Evolutionary conservation across 257 asterid species (phyloP), one percentile per base, ranked within the genome.

Genomic region (Scutellaria minor): DNA sequence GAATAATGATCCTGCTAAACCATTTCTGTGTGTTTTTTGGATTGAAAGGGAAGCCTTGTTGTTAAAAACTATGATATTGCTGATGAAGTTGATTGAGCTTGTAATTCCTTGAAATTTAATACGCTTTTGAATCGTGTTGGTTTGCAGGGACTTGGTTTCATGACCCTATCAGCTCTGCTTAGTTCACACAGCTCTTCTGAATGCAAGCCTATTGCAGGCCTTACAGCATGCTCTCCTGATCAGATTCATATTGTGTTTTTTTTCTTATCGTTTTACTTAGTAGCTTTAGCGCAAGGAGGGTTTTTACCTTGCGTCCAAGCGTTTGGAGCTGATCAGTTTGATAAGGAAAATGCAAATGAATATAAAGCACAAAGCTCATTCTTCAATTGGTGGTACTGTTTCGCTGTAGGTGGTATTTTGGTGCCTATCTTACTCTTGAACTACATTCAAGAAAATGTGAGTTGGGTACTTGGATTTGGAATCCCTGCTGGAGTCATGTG

Each of bases 381-480:
- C 80, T 84, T 81, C 83, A 84, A 78, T 53, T 84, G 86, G 86
- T 77, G 80, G 78, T 72, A 75, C 42, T 76, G 52, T 14, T 74
- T 68, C 6, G 11, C 51, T 4, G 40, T 48, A 41, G 74, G 66
- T 9, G 77, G 82, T 67, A 68, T 58, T 61, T 44, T 78, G n/a
- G 58, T 69, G 2, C 70, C 85, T 1, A 6, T 79, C 37, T 56
- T 51, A 56, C 31, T 72, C 45, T 47, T 82, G 72, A 82, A 18
- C 46, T 84, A 84, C 66, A 77, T 84, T 68, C 85, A 82, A 58
- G 86, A 84, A 9, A 71, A 79, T 71, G 65, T 79, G 11, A 73
- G 86, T 73, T 84, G 89, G 88, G 80, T 47, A 24, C 83, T 84
- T 31, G 89, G 86, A n/a, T 82, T 82, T 50, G 89, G 85, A 11